Base-by-base conservation (phyloP, 2,329 filamentous ascomycete genomes). In the Westerdykella sp. region DNA sequence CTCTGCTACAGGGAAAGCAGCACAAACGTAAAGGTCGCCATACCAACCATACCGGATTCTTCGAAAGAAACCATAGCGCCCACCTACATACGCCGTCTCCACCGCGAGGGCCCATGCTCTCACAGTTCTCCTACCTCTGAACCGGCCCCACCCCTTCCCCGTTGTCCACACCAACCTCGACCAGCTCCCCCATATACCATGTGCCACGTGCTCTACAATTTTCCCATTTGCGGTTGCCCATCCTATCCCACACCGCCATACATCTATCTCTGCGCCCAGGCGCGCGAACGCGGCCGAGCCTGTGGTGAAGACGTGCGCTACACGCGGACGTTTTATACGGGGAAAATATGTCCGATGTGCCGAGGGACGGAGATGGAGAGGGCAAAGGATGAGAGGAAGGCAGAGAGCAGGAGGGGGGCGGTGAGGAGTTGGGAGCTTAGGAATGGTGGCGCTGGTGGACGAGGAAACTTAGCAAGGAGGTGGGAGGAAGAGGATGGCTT, bases 191-290 rank as follows among this genome's bases (percentile, higher is more conserved):
- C 18, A 15, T 23, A 40, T 14, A 34, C 12, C 7, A 63, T 62
- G 60, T 64, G 59, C 42, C 31, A 41, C 22, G 47, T 60, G 23
- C 31, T 55, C 36, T 64, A 59, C 48, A 30, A 40, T n/a, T 34
- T 38, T 12, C 36, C 40, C 12, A 42, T 37, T 7, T 64, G 60
- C 43, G 46, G 48, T n/a, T 64, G 60, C 25, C 56, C 59, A 1
- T 54, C 58, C 0, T 30, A 34, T 9, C 57, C 56, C 3, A 37
- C 38, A 11, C 44, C 35, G 9, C 57, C 57, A 0, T 56, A 58
- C 43, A 37, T 54, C 9, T 47, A 50, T 9, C 44, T 49, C 10
- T 60, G 59, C 16, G 12, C 15, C 6, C 15, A 13, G 11, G 42
- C 41, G 22, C 12, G 25, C 13, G 6, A 25, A n/a, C 14, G 18